Evolutionary conservation across 139 green algal genomes (phyloP).

Genomic region (Picochlorum sp.): DNA sequence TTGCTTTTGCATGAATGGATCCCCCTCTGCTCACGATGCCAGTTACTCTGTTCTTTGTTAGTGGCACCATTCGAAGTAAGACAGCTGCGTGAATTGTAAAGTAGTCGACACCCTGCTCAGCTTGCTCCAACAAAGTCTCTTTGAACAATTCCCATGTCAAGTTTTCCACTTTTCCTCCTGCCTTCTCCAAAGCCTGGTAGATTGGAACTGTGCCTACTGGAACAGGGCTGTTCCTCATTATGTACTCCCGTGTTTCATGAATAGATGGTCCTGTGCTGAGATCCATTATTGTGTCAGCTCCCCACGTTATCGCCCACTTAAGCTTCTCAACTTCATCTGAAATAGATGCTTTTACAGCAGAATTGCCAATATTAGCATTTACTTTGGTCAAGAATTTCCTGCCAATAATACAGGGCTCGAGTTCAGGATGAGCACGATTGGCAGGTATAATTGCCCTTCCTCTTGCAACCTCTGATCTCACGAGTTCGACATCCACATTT

Average conservation of each 20-base stretch:
- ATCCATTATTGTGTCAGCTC: constrained; percentile 95
- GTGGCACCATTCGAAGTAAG: constrained; percentile 77
- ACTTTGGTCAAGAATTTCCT: constrained; percentile 90
- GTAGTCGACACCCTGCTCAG: constrained; percentile 94
- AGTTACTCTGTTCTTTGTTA: constrained; percentile 83
- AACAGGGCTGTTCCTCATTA: constrained; percentile 87
- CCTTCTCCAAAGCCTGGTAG: constrained; percentile 84
- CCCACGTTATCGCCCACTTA: constrained; percentile 88
- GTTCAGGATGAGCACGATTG: constrained; percentile 88
- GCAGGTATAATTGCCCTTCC: constrained; percentile 92
- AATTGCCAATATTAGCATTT: constrained; percentile 97
- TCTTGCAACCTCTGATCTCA: constrained; percentile 83
- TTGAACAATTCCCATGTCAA: constrained; percentile 96
- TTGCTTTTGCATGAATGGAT: constrained; percentile 92
- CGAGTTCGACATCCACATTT: constrained; percentile 80
- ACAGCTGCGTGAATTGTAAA: constrained; percentile 96
- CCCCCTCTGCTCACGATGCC: constrained; percentile 90
- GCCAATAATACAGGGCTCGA: constrained; percentile 86
- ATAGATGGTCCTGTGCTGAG: constrained; percentile 88
- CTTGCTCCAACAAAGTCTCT: constrained; percentile 80
- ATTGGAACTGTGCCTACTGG: constrained; percentile 80
- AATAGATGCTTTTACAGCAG: constrained; percentile 75
- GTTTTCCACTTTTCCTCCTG: constrained; percentile 61
- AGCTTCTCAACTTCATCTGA: constrained; percentile 97
- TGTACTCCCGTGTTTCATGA: constrained; percentile 87